Conservation (phyloP, 2,329 filamentous ascomycete genomes). For the Blumeria hordei region DNA sequence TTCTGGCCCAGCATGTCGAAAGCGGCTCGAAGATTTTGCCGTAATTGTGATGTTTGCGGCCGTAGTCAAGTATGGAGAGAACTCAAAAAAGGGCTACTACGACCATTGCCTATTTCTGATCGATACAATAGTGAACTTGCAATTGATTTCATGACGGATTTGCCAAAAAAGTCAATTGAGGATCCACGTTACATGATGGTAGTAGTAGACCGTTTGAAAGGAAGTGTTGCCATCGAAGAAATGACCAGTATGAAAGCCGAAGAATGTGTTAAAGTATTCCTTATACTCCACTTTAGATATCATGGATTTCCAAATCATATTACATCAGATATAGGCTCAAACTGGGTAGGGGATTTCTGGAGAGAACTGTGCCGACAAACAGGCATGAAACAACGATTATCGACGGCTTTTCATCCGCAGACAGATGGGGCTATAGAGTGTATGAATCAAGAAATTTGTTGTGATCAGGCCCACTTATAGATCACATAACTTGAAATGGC, state of each 20-base stretch:
- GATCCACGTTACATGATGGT: constrained; percentile 1
- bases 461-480: no score
- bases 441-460: neutral
- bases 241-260: neutral
- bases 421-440: neutral
- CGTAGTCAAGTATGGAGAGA: neutral
- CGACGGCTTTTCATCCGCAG: neutral
- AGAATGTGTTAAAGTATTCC: neutral
- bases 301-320: neutral
- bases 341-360: neutral
- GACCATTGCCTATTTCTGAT: neutral
- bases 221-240: neutral
- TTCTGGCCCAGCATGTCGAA: neutral
- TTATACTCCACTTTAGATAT: neutral
- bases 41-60: neutral
- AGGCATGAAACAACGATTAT: neutral
- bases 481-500: no score
- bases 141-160: neutral
- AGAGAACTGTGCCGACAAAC: neutral
- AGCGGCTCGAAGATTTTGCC: neutral
- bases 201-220: neutral
- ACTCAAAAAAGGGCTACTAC: neutral
- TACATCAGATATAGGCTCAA: neutral
- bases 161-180: neutral
- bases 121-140: neutral